A percentile compares a stretch with the other conserved stretches of the same genome.
These are phyloP conservation scores for Penicillium bovifimosum DNA, from an alignment of 495 filamentous ascomycete genomes.

Conservation along the genomic window DNA sequence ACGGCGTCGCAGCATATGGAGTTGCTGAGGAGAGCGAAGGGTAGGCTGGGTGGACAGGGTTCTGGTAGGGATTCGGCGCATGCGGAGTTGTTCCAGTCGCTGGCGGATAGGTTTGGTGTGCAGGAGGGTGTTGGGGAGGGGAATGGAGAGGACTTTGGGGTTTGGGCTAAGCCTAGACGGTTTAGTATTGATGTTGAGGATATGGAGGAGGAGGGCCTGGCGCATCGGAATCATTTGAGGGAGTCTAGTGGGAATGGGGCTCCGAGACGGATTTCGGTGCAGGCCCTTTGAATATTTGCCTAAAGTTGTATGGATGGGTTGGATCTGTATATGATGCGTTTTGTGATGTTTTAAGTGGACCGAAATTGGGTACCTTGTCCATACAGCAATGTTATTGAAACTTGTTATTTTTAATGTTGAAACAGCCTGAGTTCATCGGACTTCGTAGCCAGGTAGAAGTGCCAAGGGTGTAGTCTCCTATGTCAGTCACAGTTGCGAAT, in stretches of 20 bases:
- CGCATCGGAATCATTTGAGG: conserved; percentile 35
- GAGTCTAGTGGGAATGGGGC: conserved; percentile 31
- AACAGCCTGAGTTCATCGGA: too few relatives aligned
- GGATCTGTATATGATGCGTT: too few relatives aligned
- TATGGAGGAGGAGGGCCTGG: conserved; percentile 20
- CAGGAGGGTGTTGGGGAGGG: conserved; percentile 18
- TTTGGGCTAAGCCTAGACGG: conserved; percentile 37
- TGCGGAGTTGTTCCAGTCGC: conserved; percentile 24
- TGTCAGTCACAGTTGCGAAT: too few relatives aligned
- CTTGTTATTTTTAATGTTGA: too few relatives aligned
- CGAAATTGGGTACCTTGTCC: neutral
- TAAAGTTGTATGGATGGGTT: too few relatives aligned
- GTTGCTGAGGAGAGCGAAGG: conserved; percentile 43
- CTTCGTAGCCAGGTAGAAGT: too few relatives aligned
- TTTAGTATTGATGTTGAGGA: conserved; percentile 40
- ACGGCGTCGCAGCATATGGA: conserved; percentile 45
- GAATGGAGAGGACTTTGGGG: conserved; percentile 28
- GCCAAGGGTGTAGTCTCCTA: too few relatives aligned
- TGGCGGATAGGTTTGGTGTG: conserved; percentile 32
- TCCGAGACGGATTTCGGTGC: conserved; percentile 23
- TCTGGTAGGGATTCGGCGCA: conserved; percentile 19
- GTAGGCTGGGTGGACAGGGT: conserved; percentile 25
- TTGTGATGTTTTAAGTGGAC: neutral
- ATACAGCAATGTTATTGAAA: neutral
- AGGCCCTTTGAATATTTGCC: conserved; percentile 14